phyloP scores from a whole-genome alignment of 2,329 filamentous ascomycete species.

The Teratosphaeriaceae sp. region DNA sequence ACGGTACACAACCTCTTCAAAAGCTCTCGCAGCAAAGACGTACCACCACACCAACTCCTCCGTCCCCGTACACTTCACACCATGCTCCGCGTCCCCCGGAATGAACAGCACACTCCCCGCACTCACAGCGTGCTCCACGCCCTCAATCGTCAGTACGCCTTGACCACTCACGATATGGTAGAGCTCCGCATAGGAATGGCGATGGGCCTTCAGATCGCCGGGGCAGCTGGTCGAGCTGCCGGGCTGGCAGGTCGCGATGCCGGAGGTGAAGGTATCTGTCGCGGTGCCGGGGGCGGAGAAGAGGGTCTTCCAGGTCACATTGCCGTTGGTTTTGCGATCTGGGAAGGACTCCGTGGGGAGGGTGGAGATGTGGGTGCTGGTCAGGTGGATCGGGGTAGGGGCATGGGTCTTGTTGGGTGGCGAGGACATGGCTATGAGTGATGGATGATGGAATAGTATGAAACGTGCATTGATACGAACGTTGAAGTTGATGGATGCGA shows the following conservation, averaged over 20 bases:
- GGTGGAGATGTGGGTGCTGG: too few species aligned
- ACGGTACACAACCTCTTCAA: too few species aligned
- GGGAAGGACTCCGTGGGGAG: too few species aligned
- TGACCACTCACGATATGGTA: conserved; percentile 36
- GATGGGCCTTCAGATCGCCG: conserved; percentile 29
- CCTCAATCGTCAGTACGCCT: conserved; percentile 35
- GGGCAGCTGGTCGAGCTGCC: not conserved
- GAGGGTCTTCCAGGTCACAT: conserved; percentile 37
- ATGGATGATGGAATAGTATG: too few species aligned
- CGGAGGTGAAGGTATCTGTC: conserved; percentile 32
- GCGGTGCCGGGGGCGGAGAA: conserved; percentile 30
- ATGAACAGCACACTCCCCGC: conserved; percentile 36
- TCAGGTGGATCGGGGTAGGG: too few species aligned
- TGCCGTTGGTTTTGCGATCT: conserved; percentile 13
- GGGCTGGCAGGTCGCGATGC: conserved; percentile 32
- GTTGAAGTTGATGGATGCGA: too few species aligned
- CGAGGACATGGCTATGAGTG: too few species aligned
- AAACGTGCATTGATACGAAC: too few species aligned
- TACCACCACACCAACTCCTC: too few species aligned
- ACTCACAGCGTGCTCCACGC: conserved; percentile 25
- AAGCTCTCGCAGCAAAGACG: too few species aligned
- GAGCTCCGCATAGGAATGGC: conserved; percentile 38
- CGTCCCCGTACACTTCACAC: too few species aligned
- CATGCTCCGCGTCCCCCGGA: conserved; percentile 39
- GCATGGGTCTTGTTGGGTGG: too few species aligned